Conservation (phyloP, 148 eudicot genomes). For the Silene latifolia region DNA sequence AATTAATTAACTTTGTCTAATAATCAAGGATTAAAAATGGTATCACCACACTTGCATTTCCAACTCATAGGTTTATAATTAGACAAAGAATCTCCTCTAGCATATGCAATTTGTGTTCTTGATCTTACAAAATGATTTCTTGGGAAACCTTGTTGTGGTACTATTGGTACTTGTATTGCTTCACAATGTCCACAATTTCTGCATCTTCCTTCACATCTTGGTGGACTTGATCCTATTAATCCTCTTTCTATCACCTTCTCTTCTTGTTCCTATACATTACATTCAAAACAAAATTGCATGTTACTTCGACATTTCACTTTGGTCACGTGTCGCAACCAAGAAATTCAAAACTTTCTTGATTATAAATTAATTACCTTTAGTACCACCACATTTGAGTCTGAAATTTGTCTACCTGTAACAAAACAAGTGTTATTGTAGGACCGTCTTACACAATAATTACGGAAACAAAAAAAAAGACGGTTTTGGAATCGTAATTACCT, state of each 20-base stretch:
- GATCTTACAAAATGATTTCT: slow-evolving; percentile 24
- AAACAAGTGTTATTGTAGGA: background rate
- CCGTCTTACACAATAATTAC: background rate
- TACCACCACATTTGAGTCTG: slow-evolving; percentile 16
- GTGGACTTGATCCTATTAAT: slow-evolving; percentile 87
- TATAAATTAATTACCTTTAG: slow-evolving; percentile 18
- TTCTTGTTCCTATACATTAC: slow-evolving; percentile 18
- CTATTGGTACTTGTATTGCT: slow-evolving; percentile 81
- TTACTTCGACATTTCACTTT: background rate
- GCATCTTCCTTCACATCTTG: slow-evolving; percentile 68
- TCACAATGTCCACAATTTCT: slow-evolving; percentile 57
- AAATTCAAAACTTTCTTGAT: background rate
- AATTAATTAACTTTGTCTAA: background rate
- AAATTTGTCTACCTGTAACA: slow-evolving; percentile 35
- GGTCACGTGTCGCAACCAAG: background rate
- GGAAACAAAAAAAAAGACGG: background rate
- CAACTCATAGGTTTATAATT: slow-evolving; percentile 87
- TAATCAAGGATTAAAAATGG: slow-evolving; percentile 60
- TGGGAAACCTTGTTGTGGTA: slow-evolving; percentile 29
- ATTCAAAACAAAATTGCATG: too few species aligned
- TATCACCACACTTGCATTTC: slow-evolving; percentile 86
- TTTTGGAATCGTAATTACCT: slow-evolving; percentile 17
- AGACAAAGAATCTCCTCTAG: slow-evolving; percentile 58
- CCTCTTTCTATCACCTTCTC: slow-evolving; percentile 23
- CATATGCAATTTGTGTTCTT: slow-evolving; percentile 21